These are phyloP conservation scores for Candida frijolesensis DNA, from an alignment of 1,139 yeast species.

Conservation along the genomic window DNA sequence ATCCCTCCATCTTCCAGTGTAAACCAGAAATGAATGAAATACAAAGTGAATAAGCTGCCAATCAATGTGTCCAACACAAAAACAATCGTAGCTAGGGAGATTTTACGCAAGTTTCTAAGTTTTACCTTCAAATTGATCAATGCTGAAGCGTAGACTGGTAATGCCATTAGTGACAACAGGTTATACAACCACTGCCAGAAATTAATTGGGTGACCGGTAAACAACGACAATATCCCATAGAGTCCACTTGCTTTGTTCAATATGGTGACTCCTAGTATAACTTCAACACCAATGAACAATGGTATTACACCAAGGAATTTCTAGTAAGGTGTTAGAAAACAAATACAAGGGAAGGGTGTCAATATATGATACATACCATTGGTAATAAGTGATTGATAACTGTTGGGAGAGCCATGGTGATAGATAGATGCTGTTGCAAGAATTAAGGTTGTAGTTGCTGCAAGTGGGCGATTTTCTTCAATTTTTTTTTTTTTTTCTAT, in stretches of 20 bases:
- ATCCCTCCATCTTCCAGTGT: conserved; percentile 37
- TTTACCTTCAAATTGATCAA: conserved; percentile 42
- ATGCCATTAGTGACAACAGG: conserved; percentile 58
- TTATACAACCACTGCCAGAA: conserved; percentile 85
- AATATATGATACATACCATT: conserved; percentile 24
- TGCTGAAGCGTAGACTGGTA: conserved; percentile 71
- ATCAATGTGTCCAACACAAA: conserved; percentile 68
- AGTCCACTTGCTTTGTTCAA: conserved; percentile 89
- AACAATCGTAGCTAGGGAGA: conserved; percentile 63
- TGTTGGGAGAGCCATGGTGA: conserved; percentile 18
- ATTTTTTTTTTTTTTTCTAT: neutral
- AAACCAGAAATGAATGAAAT: conserved; percentile 80
- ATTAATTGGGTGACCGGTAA: conserved; percentile 87
- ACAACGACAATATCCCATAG: conserved; percentile 81
- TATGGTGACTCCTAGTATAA: conserved; percentile 75
- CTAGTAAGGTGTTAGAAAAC: conserved; percentile 21
- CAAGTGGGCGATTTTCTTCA: neutral
- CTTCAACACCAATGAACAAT: conserved; percentile 83
- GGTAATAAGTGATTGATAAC: conserved; percentile 24
- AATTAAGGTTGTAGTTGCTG: neutral
- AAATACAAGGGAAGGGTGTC: neutral
- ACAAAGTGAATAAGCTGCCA: conserved; percentile 69
- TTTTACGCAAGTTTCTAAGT: conserved; percentile 38
- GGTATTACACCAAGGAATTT: conserved; percentile 68
- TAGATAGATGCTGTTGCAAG: neutral